Evolutionary conservation across 306 rosid genomes (phyloP).

Genomic region (Quillaja saponaria): DNA sequence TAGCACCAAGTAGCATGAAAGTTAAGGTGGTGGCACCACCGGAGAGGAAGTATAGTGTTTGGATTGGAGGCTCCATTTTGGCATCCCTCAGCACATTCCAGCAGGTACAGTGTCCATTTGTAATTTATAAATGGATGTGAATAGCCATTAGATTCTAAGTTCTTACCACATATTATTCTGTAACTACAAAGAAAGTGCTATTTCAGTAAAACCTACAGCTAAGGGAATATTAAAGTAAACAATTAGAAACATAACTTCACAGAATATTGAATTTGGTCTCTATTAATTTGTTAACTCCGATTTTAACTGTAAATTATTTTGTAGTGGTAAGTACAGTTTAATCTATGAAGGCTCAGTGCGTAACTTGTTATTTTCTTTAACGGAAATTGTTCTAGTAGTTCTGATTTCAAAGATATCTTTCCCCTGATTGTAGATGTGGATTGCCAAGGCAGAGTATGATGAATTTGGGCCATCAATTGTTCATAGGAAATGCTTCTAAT

Average conservation of each 20-base stretch:
- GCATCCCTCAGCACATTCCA: slow-evolving; percentile 99
- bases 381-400: too few species aligned
- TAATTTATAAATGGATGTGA: not conserved
- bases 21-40: slow-evolving; percentile 97
- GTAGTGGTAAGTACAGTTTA: too few species aligned
- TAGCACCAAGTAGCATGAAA: slow-evolving; percentile 97
- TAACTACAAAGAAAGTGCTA: too few species aligned
- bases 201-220: too few species aligned
- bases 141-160: not conserved
- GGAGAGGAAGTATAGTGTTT: slow-evolving; percentile 94
- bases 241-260: too few species aligned
- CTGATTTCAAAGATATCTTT: not conserved
- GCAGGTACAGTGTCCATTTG: slow-evolving; percentile 57
- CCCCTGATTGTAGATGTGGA: slow-evolving; percentile 80
- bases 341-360: too few species aligned
- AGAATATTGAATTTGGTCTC: too few species aligned
- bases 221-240: too few species aligned
- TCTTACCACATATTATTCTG: not conserved
- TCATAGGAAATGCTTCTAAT: slow-evolving; percentile 96
- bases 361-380: too few species aligned
- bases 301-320: too few species aligned
- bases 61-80: slow-evolving; percentile 97
- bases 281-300: too few species aligned
- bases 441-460: slow-evolving; percentile 91
- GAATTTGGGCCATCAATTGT: slow-evolving; percentile 97